phyloP scores from a whole-genome alignment of 257 asterid genomes.

The Solanum neorickii region DNA sequence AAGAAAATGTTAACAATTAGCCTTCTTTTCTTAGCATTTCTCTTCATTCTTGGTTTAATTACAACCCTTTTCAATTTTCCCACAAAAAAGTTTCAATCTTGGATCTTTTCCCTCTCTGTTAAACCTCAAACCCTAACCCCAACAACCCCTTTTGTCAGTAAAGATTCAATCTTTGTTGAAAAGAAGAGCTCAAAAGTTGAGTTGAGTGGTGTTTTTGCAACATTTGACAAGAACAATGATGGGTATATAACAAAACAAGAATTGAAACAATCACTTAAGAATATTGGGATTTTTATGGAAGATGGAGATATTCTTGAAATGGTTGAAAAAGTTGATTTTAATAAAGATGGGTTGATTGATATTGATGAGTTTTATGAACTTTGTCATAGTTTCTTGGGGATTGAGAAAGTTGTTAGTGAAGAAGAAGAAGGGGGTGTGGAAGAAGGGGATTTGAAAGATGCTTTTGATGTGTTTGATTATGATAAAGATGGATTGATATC shows the following conservation, averaged over 20 bases:
- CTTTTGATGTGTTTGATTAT: constrained; percentile 72
- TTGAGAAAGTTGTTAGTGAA: neutral
- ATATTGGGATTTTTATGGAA: constrained; percentile 47
- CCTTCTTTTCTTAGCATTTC: constrained; percentile 27
- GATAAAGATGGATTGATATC: constrained; percentile 66
- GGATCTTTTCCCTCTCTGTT: constrained; percentile 8
- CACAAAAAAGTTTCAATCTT: constrained; percentile 19
- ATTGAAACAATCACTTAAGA: constrained; percentile 46
- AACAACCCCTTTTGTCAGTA: neutral
- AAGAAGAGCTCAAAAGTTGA: constrained; percentile 1
- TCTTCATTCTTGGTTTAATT: constrained; percentile 40
- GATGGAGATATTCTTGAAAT: constrained; percentile 59
- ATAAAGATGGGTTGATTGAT: constrained; percentile 72
- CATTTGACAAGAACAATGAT: constrained; percentile 74
- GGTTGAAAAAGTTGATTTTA: constrained; percentile 50
- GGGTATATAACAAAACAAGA: constrained; percentile 67
- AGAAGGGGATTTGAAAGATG: constrained; percentile 47
- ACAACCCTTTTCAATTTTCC: constrained; percentile 25
- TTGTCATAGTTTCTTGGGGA: constrained; percentile 24
- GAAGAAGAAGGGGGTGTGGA: neutral
- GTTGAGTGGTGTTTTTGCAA: constrained; percentile 42
- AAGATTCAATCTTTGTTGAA: neutral
- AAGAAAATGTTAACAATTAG: constrained; percentile 20
- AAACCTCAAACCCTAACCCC: neutral
- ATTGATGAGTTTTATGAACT: constrained; percentile 60